Conservation (phyloP, 2,329 filamentous ascomycete species). For the Exserohilum rostratum region DNA sequence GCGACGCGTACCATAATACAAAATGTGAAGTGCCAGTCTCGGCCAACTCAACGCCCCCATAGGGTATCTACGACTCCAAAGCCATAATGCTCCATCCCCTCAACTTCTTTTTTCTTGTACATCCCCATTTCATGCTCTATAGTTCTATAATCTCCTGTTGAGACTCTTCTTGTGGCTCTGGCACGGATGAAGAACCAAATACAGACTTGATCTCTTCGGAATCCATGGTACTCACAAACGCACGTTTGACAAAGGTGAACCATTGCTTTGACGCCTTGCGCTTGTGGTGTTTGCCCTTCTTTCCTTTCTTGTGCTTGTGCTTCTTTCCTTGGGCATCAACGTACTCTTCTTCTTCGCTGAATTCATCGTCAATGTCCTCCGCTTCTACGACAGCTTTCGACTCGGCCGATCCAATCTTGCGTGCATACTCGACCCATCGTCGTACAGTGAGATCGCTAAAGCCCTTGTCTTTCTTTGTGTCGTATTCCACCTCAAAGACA, state of each 20-base stretch:
- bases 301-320: slow-evolving; percentile 58
- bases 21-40: too few species aligned
- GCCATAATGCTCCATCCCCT: too few species aligned
- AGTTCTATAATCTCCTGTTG: slow-evolving; percentile 15
- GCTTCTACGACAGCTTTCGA: slow-evolving; percentile 25
- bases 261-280: slow-evolving; percentile 67
- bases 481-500: slow-evolving; percentile 82
- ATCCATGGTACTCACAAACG: slow-evolving; percentile 77
- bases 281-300: slow-evolving; percentile 57
- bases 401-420: slow-evolving; percentile 69
- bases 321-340: slow-evolving; percentile 48
- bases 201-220: slow-evolving; percentile 65
- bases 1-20: too few species aligned
- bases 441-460: slow-evolving; percentile 87
- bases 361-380: slow-evolving; percentile 23
- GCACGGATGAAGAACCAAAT: slow-evolving; percentile 19
- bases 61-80: too few species aligned
- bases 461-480: slow-evolving; percentile 75
- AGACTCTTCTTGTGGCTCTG: slow-evolving; percentile 1
- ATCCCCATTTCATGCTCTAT: background rate
- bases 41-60: too few species aligned
- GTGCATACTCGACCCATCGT: slow-evolving; percentile 79
- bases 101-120: background rate
- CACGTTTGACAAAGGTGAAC: slow-evolving; percentile 77
- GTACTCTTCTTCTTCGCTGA: slow-evolving; percentile 26